phyloP scores from a whole-genome alignment of 2,329 filamentous ascomycete genomes.

The Fusarium lateritium region DNA sequence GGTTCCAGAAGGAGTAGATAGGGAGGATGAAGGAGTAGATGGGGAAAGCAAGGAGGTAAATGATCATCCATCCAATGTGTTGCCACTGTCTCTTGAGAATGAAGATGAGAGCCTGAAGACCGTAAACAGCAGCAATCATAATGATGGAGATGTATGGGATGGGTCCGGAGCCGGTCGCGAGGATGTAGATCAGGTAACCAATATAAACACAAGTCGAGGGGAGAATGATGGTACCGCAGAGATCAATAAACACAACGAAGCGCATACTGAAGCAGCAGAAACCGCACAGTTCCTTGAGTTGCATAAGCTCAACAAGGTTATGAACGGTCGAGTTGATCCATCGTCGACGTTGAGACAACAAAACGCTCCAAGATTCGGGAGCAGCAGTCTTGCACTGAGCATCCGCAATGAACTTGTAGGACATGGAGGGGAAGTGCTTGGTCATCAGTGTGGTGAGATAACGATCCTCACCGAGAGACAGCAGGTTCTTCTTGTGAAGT shows the following conservation, averaged over 20 bases:
- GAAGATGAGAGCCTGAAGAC: conserved; percentile 96
- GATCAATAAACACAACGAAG: conserved; percentile 94
- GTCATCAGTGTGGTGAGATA: conserved; percentile 98
- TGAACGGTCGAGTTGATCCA: conserved; percentile 99
- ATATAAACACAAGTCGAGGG: conserved; percentile 91
- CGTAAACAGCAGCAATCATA: conserved; percentile 93
- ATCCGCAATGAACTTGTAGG: conserved; percentile 95
- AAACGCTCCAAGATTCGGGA: conserved; percentile 92
- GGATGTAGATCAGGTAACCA: conserved; percentile 86
- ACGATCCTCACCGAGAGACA: conserved; percentile 96
- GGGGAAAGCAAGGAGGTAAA: conserved; percentile 95
- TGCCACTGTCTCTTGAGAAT: conserved; percentile 98
- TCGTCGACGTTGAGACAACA: conserved; percentile 96
- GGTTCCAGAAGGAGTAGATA: conserved; percentile 99
- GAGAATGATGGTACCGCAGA: conserved; percentile 92
- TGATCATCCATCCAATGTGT: conserved; percentile 99
- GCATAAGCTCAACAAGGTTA: conserved; percentile 92
- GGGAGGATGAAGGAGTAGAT: conserved; percentile 93
- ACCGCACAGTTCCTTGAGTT: conserved; percentile 93
- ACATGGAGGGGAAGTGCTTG: conserved; percentile 95
- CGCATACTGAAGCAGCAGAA: conserved; percentile 99
- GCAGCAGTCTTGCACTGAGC: conserved; percentile 95
- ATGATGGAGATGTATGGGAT: conserved; percentile 90
- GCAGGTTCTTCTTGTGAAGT: conserved; percentile 94
- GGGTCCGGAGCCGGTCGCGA: conserved; percentile 77